Evolutionary conservation across 805 yeast genomes (phyloP), one percentile per base, ranked within the genome.

Genomic region (Candida golubevii): DNA sequence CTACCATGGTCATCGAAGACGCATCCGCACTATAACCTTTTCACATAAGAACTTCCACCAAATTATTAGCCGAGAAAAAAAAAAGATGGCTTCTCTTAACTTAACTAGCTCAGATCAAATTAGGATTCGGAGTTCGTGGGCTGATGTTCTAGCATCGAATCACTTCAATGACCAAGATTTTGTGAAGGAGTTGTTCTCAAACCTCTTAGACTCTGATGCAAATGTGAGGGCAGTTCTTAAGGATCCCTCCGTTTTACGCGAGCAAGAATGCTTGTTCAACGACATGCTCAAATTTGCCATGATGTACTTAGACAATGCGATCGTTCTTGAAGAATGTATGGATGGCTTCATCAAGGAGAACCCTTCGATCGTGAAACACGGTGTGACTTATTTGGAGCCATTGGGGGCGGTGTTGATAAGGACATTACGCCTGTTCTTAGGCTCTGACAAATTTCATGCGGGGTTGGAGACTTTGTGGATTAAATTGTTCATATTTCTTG

Each of bases 341-440:
- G 42, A 39, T 30, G 63, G 57, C 39, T 71, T 67, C 53, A 56
- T 61, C 29, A 47, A 51, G 15, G 71, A 67, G 39, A 64, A 69
- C 49, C 56, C 53, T 7, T 45, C 50, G 8, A 53, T 67, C 39
- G 54, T 62, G 26, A 38, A 47, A 8, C 49, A 46, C 14, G 63
- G 66, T 3, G 49, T 55, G 7, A 45, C 50, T 15, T 69, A 70
- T 51, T 61, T 70, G 50, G 76, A 69, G 49, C 68, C 70, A 28
- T 62, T 71, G 71, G 74, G 75, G n/a, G 45, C 57, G 29, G 63
- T 68, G 8, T 54, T 71, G 38, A 59, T 69, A 26, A 61, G 61
- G 41, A 69, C 75, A 5, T 63, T 69, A 45, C 62, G 62, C 35
- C 65, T 63, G 49, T 55, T 63, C 57, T 58, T 69, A 44, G 71